Base-by-base conservation (phyloP, 345 rosid genomes). In the Clausena lansium region DNA sequence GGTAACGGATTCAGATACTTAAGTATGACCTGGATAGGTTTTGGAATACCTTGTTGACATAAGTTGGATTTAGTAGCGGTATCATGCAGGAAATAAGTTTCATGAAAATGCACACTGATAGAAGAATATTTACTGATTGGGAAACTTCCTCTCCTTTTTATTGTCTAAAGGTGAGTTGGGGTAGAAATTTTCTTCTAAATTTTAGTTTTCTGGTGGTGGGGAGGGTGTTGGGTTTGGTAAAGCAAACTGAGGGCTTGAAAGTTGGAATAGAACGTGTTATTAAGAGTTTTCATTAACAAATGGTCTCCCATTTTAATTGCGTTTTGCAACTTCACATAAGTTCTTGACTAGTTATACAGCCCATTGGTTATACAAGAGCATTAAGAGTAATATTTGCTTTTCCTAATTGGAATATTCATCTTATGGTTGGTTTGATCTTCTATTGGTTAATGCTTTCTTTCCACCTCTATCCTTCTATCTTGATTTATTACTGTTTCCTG, bases 371-470 rank as follows among this genome's bases (percentile, higher is more conserved):
- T 32, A 11, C 17, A 14, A 63, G 41, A 52, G 52, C 14, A 15
- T 28, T 28, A 28, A 15, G 11, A 61, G 6, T 60, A 47, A 62
- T 61, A 74, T 63, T 60, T 62, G 19, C 9, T 5, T 41, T 60
- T 41, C 4, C 64, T 9, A 9, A 27, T 17, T 41, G 41, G 33
- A 61, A 62, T 74, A 67, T 61, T 27, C 4, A 74, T 38, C 9
- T 61, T n/a, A 19, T 52, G 32, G 62, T 50, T 74, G 41, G 38
- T 61, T 74, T 61, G 55, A 45, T 20, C 38, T 27, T 74, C 20
- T 41, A 64, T 38, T 62, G 69, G 20, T 50, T 50, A 52, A 52
- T 52, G 69, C 28, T 74, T 74, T 62, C 59, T 39, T 61, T 74
- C 33, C 47, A 61, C 19, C 58, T 24, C 27, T 60, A 38, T 72